Evolutionary conservation across 352 stramenopile species (phyloP).

Genomic region (Phytophthora sojae): DNA sequence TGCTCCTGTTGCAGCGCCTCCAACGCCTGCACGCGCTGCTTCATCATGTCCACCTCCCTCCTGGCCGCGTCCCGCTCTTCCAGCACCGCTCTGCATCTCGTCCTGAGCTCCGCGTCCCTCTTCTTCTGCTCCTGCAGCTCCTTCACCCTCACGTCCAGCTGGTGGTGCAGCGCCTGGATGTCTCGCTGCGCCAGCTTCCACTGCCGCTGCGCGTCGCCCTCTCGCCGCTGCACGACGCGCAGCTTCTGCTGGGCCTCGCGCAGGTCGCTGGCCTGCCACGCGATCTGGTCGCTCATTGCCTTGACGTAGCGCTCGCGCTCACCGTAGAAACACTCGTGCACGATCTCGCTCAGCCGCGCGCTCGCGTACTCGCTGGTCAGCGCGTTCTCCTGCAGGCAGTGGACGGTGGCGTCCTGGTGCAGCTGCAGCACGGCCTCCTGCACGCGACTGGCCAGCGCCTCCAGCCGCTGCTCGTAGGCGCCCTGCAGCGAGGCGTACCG

Average conservation of each 20-base stretch:
- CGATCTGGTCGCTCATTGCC: conserved; percentile 71
- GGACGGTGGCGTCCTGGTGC: conserved; percentile 66
- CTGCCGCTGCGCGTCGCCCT: conserved; percentile 50
- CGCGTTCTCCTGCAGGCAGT: conserved; percentile 70
- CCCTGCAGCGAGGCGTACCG: conserved; percentile 75
- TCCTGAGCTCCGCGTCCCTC: conserved; percentile 35
- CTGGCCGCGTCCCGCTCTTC: conserved; percentile 50
- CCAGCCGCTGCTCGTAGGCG: conserved; percentile 76
- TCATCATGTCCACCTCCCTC: conserved; percentile 43
- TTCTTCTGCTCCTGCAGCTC: conserved; percentile 55
- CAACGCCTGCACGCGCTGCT: conserved; percentile 40
- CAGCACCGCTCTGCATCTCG: conserved; percentile 23
- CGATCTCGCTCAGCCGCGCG: conserved; percentile 65
- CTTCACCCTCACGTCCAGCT: conserved; percentile 54
- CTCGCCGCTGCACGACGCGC: conserved; percentile 40
- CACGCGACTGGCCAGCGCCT: conserved; percentile 60
- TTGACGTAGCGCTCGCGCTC: conserved; percentile 81
- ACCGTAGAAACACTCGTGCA: conserved; percentile 72
- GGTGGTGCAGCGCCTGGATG: conserved; percentile 44
- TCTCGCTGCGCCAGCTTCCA: conserved; percentile 57
- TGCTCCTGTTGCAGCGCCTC: conserved; percentile 52
- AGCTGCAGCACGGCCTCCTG: conserved; percentile 60
- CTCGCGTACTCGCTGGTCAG: conserved; percentile 73
- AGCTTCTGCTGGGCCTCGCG: conserved; percentile 65
- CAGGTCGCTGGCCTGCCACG: conserved; percentile 72